Evolutionary conservation across 441 rosid species (phyloP).

Genomic region (Pelargonium fulgidum): DNA sequence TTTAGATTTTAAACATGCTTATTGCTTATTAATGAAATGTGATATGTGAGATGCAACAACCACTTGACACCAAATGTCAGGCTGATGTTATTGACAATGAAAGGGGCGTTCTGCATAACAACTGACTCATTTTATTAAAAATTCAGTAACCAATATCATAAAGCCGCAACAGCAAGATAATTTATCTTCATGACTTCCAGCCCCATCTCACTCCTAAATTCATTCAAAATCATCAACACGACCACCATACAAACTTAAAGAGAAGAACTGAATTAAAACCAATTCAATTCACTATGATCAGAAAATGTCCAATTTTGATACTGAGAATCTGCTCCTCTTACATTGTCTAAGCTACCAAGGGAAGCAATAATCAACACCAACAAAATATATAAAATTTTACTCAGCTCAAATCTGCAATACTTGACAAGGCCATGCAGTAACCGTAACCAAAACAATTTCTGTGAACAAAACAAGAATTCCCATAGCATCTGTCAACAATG

Average conservation of each 20-base stretch:
- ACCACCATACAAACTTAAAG: neutral
- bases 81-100: neutral
- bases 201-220: neutral
- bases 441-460: no score
- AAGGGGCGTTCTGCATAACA: neutral
- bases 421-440: no score
- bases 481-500: no score
- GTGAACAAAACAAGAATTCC: no score
- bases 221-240: neutral
- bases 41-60: neutral
- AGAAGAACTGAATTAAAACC: neutral
- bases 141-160: slow-evolving; percentile 1
- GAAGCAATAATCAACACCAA: no score
- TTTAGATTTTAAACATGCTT: neutral
- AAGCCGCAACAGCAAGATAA: neutral
- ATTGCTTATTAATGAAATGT: neutral
- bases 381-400: no score
- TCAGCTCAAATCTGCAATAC: no score
- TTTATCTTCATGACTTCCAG: neutral
- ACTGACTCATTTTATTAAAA: neutral
- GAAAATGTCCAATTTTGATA: no score
- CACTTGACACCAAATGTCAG: slow-evolving; percentile 6
- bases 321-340: no score
- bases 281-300: neutral
- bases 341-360: no score